Base-by-base conservation (phyloP, 192 early-diverging fungal genomes). In the Umbelopsis vinacea region DNA sequence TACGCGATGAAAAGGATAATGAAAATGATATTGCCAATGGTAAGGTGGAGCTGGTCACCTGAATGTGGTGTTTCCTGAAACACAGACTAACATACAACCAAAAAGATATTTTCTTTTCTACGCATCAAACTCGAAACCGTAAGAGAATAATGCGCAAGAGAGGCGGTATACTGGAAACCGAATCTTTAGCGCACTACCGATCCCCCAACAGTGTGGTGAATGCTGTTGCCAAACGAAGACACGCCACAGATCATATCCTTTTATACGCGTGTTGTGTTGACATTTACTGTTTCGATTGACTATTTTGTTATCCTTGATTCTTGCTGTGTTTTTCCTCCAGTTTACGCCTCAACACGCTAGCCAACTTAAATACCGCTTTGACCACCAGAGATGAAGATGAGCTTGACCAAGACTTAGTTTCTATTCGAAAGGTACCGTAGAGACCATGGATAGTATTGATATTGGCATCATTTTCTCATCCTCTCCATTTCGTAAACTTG, bases 161-260 rank as follows among this genome's bases (percentile, higher is more conserved):
- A 37, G 57, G 57, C 6, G 57, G 57, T 17, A 63, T 63, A 1
- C 12, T 63, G 23, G 57, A 63, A 2, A 37, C 57, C 3, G 57
- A 63, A 33, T 63, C 57, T 15, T 37, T 63, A 14, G 33, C 57
- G 2, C 29, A 37, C 26, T 63, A 63, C 33, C 26, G 57, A 37
- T 63, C 57, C 10, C 57, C 57, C 7, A 63, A 63, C 33, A 63
- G 57, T 14, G 57, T 63, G 2, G 57, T 63, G 11, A 63, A 63
- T 63, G 57, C 57, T 63, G 57, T 63, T 63, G 57, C 57, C 5
- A 63, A 63, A 26, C 57, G 57, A 63, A 38, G 57, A 26, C 57
- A 63, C 26, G 57, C 57, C 37, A 63, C 57, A 14, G 57, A 63
- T 63, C 57, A 63, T 63, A 63, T 63, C 57, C 57, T 63, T 60